phyloP scores from a whole-genome alignment of 176 grass and related monocot genomes.

The Oryza longistaminata region DNA sequence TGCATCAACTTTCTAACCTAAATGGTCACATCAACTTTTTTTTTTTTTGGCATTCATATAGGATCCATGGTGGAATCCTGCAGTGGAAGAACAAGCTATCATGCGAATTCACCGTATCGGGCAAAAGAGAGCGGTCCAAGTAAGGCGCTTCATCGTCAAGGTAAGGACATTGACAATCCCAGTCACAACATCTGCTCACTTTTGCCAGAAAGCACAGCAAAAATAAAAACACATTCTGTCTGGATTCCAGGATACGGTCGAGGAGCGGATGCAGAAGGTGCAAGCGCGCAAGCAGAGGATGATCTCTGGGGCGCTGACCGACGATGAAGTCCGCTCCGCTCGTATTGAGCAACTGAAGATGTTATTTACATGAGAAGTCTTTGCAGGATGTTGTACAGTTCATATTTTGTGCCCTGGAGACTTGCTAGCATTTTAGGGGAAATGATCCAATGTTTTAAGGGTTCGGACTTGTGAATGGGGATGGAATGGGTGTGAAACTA shows the following conservation, averaged over 20 bases:
- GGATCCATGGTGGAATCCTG: conserved; percentile 99
- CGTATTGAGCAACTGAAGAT: conserved; percentile 91
- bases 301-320: conserved; percentile 75
- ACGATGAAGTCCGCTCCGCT: conserved; percentile 72
- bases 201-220: neutral
- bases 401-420: neutral
- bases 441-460: neutral
- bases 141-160: conserved; percentile 89
- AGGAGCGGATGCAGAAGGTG: conserved; percentile 91
- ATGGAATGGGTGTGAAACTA: conserved; percentile 33
- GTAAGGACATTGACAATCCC: conserved; percentile 41
- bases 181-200: neutral
- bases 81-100: conserved; percentile 96
- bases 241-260: conserved; percentile 67
- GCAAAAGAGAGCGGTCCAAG: conserved; percentile 69
- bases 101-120: conserved; percentile 95
- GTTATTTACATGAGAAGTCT: conserved; percentile 59
- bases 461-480: conserved; percentile 24
- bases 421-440: neutral
- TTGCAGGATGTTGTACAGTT: conserved; percentile 21
- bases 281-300: conserved; percentile 85
- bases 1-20: neutral
- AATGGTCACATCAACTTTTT: neutral
- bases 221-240: neutral
- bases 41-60: conserved; percentile 11